Evolutionary conservation across 2,329 filamentous ascomycete genomes (phyloP).

Genomic region (Neonectria neomacrospora): DNA sequence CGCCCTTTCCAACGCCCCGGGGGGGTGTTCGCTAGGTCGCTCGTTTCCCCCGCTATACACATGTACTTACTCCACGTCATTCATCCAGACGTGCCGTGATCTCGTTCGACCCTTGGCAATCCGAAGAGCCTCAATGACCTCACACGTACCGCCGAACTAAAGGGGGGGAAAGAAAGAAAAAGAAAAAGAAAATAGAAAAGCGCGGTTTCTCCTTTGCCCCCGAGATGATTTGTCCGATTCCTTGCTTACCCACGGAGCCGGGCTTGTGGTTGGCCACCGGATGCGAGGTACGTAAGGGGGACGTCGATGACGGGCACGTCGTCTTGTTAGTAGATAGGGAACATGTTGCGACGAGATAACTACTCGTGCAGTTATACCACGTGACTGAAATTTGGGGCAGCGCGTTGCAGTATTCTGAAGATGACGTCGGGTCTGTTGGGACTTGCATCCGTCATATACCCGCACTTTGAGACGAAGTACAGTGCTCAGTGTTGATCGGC

Average conservation of each 20-base stretch:
- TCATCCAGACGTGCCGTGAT: background rate
- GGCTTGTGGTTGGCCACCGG: background rate
- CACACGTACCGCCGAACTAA: background rate
- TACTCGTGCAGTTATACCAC: background rate
- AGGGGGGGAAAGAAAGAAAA: background rate
- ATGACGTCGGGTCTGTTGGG: slow-evolving; percentile 2
- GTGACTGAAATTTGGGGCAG: background rate
- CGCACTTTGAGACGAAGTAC: background rate
- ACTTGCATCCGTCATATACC: background rate
- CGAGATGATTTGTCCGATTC: background rate
- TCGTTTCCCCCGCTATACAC: background rate
- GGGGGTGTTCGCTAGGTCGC: background rate
- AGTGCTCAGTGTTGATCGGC: background rate
- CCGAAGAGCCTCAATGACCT: background rate
- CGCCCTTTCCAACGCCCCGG: background rate
- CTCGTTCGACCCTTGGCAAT: background rate
- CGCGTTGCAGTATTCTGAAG: background rate
- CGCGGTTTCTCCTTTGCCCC: background rate
- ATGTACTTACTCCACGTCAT: background rate
- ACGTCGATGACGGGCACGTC: background rate
- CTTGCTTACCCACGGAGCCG: background rate
- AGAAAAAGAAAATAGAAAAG: too few species aligned
- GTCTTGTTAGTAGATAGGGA: background rate
- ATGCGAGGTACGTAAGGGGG: background rate
- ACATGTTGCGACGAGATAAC: background rate